Evolutionary conservation across 2,329 filamentous ascomycete genomes (phyloP).

Genomic region (Lithohypha guttulata): DNA sequence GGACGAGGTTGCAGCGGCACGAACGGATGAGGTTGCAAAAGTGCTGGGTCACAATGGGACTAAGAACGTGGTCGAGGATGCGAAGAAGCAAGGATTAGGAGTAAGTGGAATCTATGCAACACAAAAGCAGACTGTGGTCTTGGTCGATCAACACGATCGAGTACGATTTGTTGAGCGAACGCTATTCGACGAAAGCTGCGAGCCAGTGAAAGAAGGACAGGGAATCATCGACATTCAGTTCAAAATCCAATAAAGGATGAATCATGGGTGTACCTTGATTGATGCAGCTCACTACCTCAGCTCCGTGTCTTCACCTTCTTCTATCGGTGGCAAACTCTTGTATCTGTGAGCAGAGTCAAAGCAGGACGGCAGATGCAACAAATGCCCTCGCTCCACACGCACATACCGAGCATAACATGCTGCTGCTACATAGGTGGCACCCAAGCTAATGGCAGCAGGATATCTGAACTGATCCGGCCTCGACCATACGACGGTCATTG

Average conservation of each 20-base stretch:
- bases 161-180: conserved; percentile 54
- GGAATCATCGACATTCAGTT: conserved; percentile 40
- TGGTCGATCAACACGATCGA: conserved; percentile 45
- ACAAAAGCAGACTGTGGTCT: conserved; percentile 51
- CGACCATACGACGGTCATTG: conserved; percentile 54
- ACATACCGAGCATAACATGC: conserved; percentile 33
- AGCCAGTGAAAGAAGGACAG: conserved; percentile 34
- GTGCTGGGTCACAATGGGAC: conserved; percentile 17
- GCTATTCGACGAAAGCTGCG: conserved; percentile 44
- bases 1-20: conserved; percentile 31
- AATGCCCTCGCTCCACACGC: conserved; percentile 47
- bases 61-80: conserved; percentile 20
- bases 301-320: background rate
- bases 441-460: conserved; percentile 49
- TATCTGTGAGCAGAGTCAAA: background rate
- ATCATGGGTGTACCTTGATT: background rate
- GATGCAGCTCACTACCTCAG: background rate
- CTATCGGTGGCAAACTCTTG: background rate
- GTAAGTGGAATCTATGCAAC: conserved; percentile 49
- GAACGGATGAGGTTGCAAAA: conserved; percentile 22
- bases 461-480: conserved; percentile 54
- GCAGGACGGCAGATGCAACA: conserved; percentile 39
- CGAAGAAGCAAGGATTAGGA: conserved; percentile 26
- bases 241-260: conserved; percentile 30
- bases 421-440: conserved; percentile 40